Evolutionary conservation across 2,329 filamentous ascomycete species (phyloP).

Genomic region (Dothideomycetes sp.): DNA sequence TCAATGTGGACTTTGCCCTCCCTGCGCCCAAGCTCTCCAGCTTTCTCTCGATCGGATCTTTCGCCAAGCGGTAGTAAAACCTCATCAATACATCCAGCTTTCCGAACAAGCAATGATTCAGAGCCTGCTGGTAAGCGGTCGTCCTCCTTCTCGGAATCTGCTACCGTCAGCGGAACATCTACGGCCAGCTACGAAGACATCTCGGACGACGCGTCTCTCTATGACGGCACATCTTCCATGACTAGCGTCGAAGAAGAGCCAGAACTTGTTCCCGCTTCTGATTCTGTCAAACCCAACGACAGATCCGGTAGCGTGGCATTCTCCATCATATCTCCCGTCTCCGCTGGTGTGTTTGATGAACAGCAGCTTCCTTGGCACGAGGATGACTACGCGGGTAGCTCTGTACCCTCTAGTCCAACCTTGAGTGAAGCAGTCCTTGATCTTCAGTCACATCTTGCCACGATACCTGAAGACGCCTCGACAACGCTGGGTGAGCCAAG

Average conservation of each 20-base stretch:
- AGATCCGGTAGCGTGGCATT: slow-evolving; percentile 12
- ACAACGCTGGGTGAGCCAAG: background rate
- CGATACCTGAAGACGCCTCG: slow-evolving; percentile 15
- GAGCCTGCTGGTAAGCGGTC: too few species aligned
- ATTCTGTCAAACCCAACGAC: slow-evolving; percentile 10
- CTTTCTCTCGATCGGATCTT: too few species aligned
- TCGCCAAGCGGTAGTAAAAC: too few species aligned
- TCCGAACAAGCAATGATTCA: background rate
- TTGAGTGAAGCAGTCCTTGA: slow-evolving; percentile 35
- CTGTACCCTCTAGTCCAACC: slow-evolving; percentile 26
- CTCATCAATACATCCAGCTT: slow-evolving; percentile 5
- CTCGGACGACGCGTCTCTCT: slow-evolving; percentile 21
- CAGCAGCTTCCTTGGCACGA: too few species aligned
- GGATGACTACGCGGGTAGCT: slow-evolving; percentile 8
- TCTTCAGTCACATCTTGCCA: slow-evolving; percentile 16
- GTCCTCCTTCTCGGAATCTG: too few species aligned
- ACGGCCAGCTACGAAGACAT: slow-evolving; percentile 18
- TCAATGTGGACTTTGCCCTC: too few species aligned
- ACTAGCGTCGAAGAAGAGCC: slow-evolving; percentile 27
- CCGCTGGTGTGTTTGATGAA: slow-evolving; percentile 18
- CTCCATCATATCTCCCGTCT: slow-evolving; percentile 15
- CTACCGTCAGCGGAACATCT: slow-evolving; percentile 13
- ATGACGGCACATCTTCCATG: slow-evolving; percentile 28
- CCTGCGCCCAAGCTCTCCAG: too few species aligned
- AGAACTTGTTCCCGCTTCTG: slow-evolving; percentile 7